A percentile compares a stretch with the other conserved stretches of the same genome.
Conservation (phyloP, 2,329 filamentous ascomycete genomes). For the Cytospora chrysosperma region DNA sequence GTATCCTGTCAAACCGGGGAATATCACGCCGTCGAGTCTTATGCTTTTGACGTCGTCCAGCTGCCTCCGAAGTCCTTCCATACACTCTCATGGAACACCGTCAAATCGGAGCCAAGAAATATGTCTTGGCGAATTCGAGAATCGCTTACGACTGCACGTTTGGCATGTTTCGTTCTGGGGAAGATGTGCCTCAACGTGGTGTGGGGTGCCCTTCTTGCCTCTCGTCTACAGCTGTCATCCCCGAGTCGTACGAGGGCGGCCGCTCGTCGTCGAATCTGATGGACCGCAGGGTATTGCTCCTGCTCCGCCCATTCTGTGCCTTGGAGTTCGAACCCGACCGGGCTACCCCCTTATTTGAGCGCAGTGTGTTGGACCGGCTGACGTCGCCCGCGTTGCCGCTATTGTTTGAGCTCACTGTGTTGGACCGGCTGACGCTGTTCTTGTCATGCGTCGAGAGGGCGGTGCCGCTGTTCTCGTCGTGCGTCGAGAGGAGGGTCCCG, state of each 20-base stretch:
- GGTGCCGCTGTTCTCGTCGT: slow-evolving; percentile 28
- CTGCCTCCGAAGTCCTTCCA: background rate
- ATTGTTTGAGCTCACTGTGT: background rate
- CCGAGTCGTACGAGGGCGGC: slow-evolving; percentile 21
- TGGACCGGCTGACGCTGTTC: slow-evolving; percentile 21
- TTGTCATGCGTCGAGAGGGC: slow-evolving; percentile 33
- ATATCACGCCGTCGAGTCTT: background rate
- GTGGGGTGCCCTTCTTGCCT: background rate
- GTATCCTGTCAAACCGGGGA: background rate
- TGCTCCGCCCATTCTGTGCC: slow-evolving; percentile 11
- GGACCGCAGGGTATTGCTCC: slow-evolving; percentile 10
- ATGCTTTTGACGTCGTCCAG: no score
- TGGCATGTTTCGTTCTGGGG: background rate
- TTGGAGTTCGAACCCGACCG: slow-evolving; percentile 14
- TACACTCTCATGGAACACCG: background rate
- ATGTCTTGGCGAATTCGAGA: background rate
- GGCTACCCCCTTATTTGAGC: slow-evolving; percentile 10
- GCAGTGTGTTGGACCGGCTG: slow-evolving; percentile 20
- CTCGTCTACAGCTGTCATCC: slow-evolving; percentile 17
- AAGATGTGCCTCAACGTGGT: background rate
- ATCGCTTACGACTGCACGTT: background rate
- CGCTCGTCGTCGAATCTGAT: slow-evolving; percentile 18
- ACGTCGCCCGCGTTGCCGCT: slow-evolving; percentile 4
- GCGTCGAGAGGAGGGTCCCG: slow-evolving; percentile 30
- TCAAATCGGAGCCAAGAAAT: background rate